phyloP scores from a whole-genome alignment of 73 alveolate genomes.

The Paraurostyla sp. region DNA sequence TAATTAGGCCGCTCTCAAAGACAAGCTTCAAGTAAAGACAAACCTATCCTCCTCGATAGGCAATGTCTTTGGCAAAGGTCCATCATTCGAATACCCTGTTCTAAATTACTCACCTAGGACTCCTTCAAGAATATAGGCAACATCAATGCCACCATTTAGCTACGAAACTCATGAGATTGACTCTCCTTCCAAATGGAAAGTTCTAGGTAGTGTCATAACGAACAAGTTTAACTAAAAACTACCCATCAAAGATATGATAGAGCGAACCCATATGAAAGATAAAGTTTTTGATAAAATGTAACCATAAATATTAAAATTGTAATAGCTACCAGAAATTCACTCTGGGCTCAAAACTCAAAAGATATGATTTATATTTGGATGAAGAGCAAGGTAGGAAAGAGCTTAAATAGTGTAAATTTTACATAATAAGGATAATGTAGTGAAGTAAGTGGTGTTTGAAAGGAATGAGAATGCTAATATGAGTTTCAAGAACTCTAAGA shows the following conservation, averaged over 20 bases:
- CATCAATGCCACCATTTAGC: neutral
- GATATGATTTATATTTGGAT: slow-evolving; percentile 45
- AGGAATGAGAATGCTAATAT: neutral
- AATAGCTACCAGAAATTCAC: slow-evolving; percentile 14
- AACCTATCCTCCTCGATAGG: slow-evolving; percentile 3
- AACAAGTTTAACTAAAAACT: slow-evolving; percentile 8
- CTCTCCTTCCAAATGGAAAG: slow-evolving; percentile 40
- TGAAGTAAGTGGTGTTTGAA: slow-evolving; percentile 47
- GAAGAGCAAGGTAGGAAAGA: slow-evolving; percentile 57
- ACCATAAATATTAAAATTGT: neutral
- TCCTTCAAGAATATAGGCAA: neutral
- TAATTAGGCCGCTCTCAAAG: slow-evolving; percentile 5
- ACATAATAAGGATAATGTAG: neutral
- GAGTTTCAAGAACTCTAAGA: neutral
- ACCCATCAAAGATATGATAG: slow-evolving; percentile 34
- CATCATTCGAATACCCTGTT: slow-evolving; percentile 42
- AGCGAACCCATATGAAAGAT: slow-evolving; percentile 27
- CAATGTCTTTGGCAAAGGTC: slow-evolving; percentile 28
- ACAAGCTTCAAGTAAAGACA: slow-evolving; percentile 12
- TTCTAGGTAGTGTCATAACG: neutral
- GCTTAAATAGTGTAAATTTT: slow-evolving; percentile 42
- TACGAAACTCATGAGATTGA: neutral
- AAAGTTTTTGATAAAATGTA: slow-evolving; percentile 57
- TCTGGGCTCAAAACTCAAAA: slow-evolving; percentile 23
- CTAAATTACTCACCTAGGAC: slow-evolving; percentile 26